Percentiles rank a stretch among this genome's conserved stretches.
These are phyloP conservation scores for Arabidopsis arenosa DNA, from an alignment of 345 rosid genomes.

Conservation along the genomic window DNA sequence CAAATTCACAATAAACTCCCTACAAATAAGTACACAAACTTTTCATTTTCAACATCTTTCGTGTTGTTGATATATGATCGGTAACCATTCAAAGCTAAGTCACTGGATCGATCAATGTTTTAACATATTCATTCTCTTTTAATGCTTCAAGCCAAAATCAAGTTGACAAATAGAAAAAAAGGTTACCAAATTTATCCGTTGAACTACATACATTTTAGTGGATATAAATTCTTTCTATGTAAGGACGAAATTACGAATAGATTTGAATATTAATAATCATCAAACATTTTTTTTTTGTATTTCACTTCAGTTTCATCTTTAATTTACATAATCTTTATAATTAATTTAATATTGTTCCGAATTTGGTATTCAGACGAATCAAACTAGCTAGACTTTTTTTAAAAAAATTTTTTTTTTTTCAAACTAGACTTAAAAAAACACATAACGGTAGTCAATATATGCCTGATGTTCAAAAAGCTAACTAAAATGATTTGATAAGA, in stretches of 20 bases:
- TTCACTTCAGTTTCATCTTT: no score
- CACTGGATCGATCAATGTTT: conserved; percentile 11
- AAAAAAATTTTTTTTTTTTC: no score
- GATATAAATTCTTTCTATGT: not conserved
- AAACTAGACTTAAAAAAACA: no score
- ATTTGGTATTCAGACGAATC: not conserved
- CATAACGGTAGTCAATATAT: not conserved
- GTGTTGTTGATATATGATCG: conserved; percentile 20
- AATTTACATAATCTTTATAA: not conserved
- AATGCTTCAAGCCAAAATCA: not conserved
- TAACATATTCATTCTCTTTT: conserved; percentile 2
- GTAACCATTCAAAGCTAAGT: conserved; percentile 7
- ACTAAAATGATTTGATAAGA: not conserved
- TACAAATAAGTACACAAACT: not conserved
- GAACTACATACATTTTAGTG: not conserved
- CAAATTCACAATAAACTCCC: conserved; percentile 13
- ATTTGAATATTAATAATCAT: not conserved
- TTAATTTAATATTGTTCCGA: not conserved
- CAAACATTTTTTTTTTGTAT: not conserved
- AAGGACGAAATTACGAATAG: not conserved
- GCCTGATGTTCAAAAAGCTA: not conserved
- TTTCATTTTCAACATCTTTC: conserved; percentile 3
- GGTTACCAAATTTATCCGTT: not conserved
- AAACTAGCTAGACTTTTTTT: not conserved
- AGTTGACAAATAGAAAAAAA: not conserved